Base-by-base conservation (phyloP, 1,139 yeast species). In the Scheffersomyces segobiensis region DNA sequence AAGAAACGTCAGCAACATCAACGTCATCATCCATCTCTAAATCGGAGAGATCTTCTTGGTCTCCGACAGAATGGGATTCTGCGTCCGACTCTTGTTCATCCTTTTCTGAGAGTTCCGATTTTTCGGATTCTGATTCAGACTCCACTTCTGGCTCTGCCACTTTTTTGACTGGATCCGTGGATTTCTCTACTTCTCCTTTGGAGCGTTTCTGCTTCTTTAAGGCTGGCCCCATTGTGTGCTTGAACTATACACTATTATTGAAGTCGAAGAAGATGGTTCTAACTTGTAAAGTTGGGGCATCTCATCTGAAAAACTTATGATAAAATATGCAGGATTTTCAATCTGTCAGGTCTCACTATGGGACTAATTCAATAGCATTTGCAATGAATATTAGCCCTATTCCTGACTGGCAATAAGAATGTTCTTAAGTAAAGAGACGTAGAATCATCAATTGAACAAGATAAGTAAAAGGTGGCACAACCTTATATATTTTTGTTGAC, bases 171-270 rank as follows among this genome's bases (percentile, higher is more conserved):
- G 53, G 58, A 55, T 56, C 53, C 18, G 53, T 59, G 22, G 59
- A 39, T 32, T 32, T 32, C 59, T 62, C 61, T 52, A 62, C 58
- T 17, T 53, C 50, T n/a, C 60, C 58, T 47, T 58, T 56, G 56
- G 58, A 55, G 42, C 62, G 56, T 61, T 64, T 68, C 56, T 66
- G 71, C 50, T 66, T 68, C 66, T 68, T 69, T 32, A 59, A 53
- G 48, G 62, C 65, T 32, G 68, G 55, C 17, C 64, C 66, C 69
- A 66, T 67, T 48, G n/a, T 51, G 19, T 32, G 17, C 17, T 32
- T 32, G 42, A 32, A 8, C 12, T 7, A 32, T 32, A 32, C 3
- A 7, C 32, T 32, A 14, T 12, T 32, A 32, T 2, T 32, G 42
- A 32, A 32, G 42, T 32, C 42, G 14, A 32, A 32, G 42, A 32